Evolutionary conservation across 2,329 filamentous ascomycete species (phyloP).

Genomic region (Coniosporium tulheliwenetii): DNA sequence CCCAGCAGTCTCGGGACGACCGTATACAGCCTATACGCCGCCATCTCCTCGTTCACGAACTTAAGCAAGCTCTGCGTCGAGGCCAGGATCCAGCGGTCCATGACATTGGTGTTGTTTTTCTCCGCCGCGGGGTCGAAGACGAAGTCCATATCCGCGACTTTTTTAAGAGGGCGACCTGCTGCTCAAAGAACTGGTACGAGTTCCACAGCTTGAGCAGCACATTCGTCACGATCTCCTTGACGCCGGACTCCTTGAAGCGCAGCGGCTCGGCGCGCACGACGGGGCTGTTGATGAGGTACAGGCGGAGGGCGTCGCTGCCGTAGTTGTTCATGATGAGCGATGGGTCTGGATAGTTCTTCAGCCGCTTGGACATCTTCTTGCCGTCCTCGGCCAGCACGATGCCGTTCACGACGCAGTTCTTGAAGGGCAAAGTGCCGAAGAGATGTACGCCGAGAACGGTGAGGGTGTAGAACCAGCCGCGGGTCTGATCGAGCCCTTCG

Average conservation of each 20-base stretch:
- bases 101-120: constrained; percentile 70
- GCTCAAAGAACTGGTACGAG: constrained; percentile 91
- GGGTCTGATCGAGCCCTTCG: constrained; percentile 82
- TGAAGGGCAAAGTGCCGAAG: constrained; percentile 72
- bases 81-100: constrained; percentile 92
- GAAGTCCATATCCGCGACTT: constrained; percentile 63
- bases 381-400: constrained; percentile 89
- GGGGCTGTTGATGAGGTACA: constrained; percentile 96
- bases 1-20: constrained; percentile 62
- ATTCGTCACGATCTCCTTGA: constrained; percentile 88
- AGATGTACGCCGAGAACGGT: constrained; percentile 78
- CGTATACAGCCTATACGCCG: constrained; percentile 67
- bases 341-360: constrained; percentile 94
- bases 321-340: constrained; percentile 70
- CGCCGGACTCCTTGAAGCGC: constrained; percentile 78
- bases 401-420: constrained; percentile 93
- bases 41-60: constrained; percentile 90
- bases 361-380: constrained; percentile 96
- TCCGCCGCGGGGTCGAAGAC: constrained; percentile 63
- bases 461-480: constrained; percentile 94
- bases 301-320: constrained; percentile 76
- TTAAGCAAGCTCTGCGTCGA: constrained; percentile 81
- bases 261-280: constrained; percentile 85
- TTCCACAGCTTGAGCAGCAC: constrained; percentile 90
- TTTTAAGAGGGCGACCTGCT: constrained; percentile 79